phyloP scores from a whole-genome alignment of 768 basidiomycete genomes.

The Kondoa malvinella region DNA sequence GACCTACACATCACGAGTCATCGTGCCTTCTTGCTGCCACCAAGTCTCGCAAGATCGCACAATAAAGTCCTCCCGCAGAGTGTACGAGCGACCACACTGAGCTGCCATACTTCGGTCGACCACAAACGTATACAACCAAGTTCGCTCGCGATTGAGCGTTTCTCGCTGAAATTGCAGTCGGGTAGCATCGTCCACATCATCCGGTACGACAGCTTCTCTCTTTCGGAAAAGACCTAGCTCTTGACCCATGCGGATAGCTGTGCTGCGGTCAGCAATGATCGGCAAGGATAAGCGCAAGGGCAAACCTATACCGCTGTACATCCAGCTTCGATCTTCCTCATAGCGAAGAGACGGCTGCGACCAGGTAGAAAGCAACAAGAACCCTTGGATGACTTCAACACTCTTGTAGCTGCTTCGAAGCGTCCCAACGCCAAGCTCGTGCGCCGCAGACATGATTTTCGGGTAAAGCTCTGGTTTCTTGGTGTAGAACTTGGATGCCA shows the following conservation, averaged over 20 bases:
- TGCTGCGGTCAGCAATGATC: neutral
- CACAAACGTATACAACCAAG: slow-evolving; percentile 50
- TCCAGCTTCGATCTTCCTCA: slow-evolving; percentile 89
- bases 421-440: slow-evolving; percentile 39
- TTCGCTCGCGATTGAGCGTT: slow-evolving; percentile 83
- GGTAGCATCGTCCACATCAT: slow-evolving; percentile 57
- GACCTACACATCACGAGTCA: neutral
- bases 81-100: neutral
- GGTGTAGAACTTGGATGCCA: slow-evolving; percentile 74
- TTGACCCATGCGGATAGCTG: slow-evolving; percentile 59
- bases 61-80: neutral
- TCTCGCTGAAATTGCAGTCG: slow-evolving; percentile 50
- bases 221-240: slow-evolving; percentile 91
- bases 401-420: slow-evolving; percentile 75
- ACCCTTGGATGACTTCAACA: slow-evolving; percentile 59
- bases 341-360: slow-evolving; percentile 87
- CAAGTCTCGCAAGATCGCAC: neutral
- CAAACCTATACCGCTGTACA: slow-evolving; percentile 34
- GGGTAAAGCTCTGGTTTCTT: slow-evolving; percentile 54
- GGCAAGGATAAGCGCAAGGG: neutral
- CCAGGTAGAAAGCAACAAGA: slow-evolving; percentile 75
- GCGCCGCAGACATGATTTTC: slow-evolving; percentile 37
- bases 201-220: slow-evolving; percentile 41
- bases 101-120: slow-evolving; percentile 9
- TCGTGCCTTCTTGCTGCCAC: neutral